A percentile compares a stretch with the other conserved stretches of the same genome.
Evolutionary conservation across 106 monocot genomes (phyloP).

Genomic region (Dioscorea dumetorum): DNA sequence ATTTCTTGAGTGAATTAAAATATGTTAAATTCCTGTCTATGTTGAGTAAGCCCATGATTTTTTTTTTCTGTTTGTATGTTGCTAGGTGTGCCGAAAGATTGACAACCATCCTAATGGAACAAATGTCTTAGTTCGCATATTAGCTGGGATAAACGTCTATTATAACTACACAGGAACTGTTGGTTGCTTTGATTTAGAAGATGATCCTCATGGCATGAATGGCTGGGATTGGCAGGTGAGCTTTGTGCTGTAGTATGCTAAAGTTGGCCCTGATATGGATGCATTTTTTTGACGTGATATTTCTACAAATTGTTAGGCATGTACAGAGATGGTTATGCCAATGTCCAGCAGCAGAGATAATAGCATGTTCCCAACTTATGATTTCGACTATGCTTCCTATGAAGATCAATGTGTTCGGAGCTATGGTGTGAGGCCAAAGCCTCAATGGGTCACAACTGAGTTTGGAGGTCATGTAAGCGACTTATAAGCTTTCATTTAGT

Average conservation of each 20-base stretch:
- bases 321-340: conserved; percentile 91
- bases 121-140: conserved; percentile 56
- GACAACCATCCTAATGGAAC: conserved; percentile 48
- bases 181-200: conserved; percentile 73
- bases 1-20: background rate
- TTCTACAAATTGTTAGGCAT: conserved; percentile 34
- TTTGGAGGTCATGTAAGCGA: conserved; percentile 92
- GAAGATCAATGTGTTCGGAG: conserved; percentile 31
- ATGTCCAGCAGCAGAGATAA: conserved; percentile 48
- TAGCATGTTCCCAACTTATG: conserved; percentile 79
- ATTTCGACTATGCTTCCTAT: conserved; percentile 52
- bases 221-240: conserved; percentile 94
- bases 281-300: conserved; percentile 1
- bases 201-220: conserved; percentile 95
- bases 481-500: background rate
- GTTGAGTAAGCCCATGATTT: no score
- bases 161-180: conserved; percentile 85
- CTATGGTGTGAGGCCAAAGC: conserved; percentile 69
- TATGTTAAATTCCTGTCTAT: background rate
- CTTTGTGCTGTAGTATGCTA: background rate
- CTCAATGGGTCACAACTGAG: conserved; percentile 76
- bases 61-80: conserved; percentile 1
- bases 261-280: background rate
- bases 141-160: conserved; percentile 81
- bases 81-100: conserved; percentile 73